phyloP scores from a whole-genome alignment of 768 basidiomycete genomes.

The Trametes coccinea region DNA sequence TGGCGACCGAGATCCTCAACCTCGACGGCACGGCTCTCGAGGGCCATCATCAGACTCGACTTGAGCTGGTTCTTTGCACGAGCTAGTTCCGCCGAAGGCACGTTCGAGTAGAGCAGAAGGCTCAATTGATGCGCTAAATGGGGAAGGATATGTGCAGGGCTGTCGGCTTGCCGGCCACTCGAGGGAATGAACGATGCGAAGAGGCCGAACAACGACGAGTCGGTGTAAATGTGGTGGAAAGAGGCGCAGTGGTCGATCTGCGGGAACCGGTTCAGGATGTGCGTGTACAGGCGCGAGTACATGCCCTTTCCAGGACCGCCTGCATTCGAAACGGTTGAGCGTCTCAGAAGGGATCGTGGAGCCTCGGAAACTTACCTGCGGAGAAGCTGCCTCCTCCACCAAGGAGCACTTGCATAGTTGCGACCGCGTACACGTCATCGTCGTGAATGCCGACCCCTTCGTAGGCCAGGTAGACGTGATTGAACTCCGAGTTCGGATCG shows the following conservation, averaged over 20 bases:
- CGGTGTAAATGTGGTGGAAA: conserved; percentile 97
- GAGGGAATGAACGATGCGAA: conserved; percentile 82
- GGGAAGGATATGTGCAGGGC: conserved; percentile 69
- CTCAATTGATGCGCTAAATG: conserved; percentile 89
- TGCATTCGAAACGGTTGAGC: conserved; percentile 26
- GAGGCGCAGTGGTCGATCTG: conserved; percentile 94
- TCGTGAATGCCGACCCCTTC: conserved; percentile 91
- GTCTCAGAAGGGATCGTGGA: not conserved
- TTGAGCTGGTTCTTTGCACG: conserved; percentile 96
- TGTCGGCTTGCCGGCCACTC: conserved; percentile 59
- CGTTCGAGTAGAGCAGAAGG: conserved; percentile 67
- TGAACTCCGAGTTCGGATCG: conserved; percentile 68
- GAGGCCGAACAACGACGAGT: conserved; percentile 91
- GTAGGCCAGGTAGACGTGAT: conserved; percentile 91
- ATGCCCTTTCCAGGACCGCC: conserved; percentile 99
- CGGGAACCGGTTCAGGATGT: conserved; percentile 92
- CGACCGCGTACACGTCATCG: conserved; percentile 89
- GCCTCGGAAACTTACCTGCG: conserved; percentile 52
- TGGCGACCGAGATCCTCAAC: conserved; percentile 93
- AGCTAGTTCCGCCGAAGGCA: conserved; percentile 68
- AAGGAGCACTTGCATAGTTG: conserved; percentile 91
- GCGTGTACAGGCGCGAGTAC: conserved; percentile 96
- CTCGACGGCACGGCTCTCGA: conserved; percentile 83
- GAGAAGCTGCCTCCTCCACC: conserved; percentile 98
- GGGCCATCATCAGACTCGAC: conserved; percentile 89